These are phyloP conservation scores for Rubia occidens DNA, from an alignment of 305 asterid species.

Conservation along the genomic window DNA sequence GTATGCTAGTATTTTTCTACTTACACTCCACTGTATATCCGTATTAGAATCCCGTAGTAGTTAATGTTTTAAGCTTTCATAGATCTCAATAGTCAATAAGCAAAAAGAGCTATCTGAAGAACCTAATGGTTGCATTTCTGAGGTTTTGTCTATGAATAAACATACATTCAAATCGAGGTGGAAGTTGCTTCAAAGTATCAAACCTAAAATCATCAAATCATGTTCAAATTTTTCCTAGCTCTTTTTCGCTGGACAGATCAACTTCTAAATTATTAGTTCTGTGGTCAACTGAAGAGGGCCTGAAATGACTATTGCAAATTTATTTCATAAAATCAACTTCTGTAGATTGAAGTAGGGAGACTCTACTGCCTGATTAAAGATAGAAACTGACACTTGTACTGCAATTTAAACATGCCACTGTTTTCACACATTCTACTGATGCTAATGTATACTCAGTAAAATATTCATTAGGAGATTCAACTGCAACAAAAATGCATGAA, in stretches of 20 bases:
- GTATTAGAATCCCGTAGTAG: too few species aligned
- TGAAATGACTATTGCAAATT: conserved; percentile 8
- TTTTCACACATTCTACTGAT: not conserved
- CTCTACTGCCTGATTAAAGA: not conserved
- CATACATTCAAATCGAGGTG: not conserved
- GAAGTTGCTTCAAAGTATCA: not conserved
- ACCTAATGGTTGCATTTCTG: not conserved
- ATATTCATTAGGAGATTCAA: not conserved
- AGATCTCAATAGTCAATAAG: not conserved
- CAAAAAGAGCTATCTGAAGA: not conserved
- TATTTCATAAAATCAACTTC: not conserved
- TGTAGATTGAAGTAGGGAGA: not conserved
- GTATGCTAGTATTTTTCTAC: not conserved
- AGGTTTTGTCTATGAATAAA: not conserved
- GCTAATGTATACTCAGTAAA: not conserved
- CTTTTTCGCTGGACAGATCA: not conserved
- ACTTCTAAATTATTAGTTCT: not conserved
- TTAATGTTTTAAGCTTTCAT: not conserved
- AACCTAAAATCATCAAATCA: not conserved
- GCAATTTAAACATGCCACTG: not conserved
- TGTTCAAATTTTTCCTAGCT: not conserved
- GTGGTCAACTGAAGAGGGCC: not conserved
- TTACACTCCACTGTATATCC: not conserved
- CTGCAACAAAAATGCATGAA: not conserved
- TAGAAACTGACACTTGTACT: not conserved